Conservation (phyloP, 306 rosid species). For the Sesbania bispinosa region DNA sequence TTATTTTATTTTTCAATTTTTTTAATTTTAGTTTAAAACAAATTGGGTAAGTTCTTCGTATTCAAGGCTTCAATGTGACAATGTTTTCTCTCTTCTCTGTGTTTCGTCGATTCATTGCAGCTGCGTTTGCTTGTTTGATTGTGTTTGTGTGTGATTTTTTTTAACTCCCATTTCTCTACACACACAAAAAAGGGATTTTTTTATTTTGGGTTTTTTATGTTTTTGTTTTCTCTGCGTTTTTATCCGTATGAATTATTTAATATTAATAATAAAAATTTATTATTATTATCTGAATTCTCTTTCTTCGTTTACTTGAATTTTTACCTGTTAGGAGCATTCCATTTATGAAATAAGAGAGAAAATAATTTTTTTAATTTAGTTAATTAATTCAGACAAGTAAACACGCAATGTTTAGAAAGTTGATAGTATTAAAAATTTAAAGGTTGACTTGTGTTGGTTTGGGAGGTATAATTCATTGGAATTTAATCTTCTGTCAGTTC, state of each 20-base stretch:
- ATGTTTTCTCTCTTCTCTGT: background rate
- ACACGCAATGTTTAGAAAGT: too few species aligned
- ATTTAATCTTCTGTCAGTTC: too few species aligned
- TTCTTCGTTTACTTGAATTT: background rate
- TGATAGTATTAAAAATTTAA: too few species aligned
- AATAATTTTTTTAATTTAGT: background rate
- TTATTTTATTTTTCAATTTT: background rate
- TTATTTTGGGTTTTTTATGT: too few species aligned
- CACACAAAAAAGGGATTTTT: background rate
- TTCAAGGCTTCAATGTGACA: background rate
- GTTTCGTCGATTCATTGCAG: background rate
- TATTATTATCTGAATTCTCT: background rate
- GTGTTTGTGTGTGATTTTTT: background rate
- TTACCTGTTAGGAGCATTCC: background rate
- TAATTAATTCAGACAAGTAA: background rate
- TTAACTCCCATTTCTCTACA: background rate
- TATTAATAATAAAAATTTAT: background rate
- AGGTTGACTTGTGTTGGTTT: too few species aligned
- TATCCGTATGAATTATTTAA: background rate
- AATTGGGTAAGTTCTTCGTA: background rate
- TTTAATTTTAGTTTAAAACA: background rate
- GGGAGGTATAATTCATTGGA: too few species aligned
- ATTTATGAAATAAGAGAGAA: background rate
- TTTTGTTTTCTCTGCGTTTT: background rate
- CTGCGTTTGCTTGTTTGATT: background rate